Conservation (phyloP, 2,329 filamentous ascomycete genomes). For the Aspergillus ibericus region DNA sequence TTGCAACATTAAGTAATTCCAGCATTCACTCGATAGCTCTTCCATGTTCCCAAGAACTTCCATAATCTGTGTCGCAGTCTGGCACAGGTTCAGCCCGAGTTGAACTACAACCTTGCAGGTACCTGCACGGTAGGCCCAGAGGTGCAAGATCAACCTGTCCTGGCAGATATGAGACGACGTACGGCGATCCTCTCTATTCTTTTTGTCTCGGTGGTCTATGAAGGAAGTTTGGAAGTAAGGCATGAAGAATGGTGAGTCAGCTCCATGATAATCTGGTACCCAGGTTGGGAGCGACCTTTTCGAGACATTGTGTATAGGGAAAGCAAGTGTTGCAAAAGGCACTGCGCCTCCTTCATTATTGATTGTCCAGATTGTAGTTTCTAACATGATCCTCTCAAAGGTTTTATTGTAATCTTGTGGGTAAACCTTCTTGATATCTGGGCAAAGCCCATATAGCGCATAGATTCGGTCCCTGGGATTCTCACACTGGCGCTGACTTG, state of each 20-base stretch:
- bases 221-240: background rate
- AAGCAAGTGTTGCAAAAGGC: background rate
- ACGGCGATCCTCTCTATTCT: background rate
- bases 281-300: background rate
- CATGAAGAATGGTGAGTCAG: background rate
- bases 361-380: background rate
- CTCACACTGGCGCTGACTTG: background rate
- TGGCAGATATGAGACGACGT: background rate
- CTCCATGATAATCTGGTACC: background rate
- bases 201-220: no score
- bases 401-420: background rate
- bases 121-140: background rate
- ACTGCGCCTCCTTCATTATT: rapidly evolving
- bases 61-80: background rate
- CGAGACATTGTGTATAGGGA: no score
- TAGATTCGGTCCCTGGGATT: background rate
- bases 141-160: background rate
- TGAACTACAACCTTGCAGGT: background rate
- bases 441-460: background rate
- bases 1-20: background rate
- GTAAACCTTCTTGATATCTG: background rate
- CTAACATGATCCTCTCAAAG: background rate
- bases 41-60: background rate
- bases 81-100: background rate
- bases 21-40: background rate